Percentiles rank a stretch among this genome's conserved stretches.
phyloP scores from a whole-genome alignment of 768 basidiomycete species.

The Antrodiella citrinella region DNA sequence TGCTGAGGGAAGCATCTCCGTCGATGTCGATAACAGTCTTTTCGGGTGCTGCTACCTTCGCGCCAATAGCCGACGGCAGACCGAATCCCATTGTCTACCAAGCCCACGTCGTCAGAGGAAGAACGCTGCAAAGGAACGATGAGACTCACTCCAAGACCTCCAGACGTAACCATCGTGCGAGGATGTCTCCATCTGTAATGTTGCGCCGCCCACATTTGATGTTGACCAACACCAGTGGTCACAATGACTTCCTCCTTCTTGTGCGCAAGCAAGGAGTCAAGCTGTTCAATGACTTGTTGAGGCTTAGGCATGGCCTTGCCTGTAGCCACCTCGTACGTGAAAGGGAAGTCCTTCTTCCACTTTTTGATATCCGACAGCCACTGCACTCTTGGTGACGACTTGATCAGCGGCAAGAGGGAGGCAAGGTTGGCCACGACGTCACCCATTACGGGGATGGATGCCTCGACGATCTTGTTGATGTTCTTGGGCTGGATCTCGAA shows the following conservation, averaged over 20 bases:
- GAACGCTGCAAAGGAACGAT: slow-evolving; percentile 6
- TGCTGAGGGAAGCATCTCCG: slow-evolving; percentile 96
- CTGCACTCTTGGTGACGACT: slow-evolving; percentile 48
- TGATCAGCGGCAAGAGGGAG: slow-evolving; percentile 74
- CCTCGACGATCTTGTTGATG: slow-evolving; percentile 97
- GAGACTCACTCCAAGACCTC: slow-evolving; percentile 80
- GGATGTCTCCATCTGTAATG: slow-evolving; percentile 88
- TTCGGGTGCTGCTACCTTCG: slow-evolving; percentile 90
- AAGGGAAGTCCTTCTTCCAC: slow-evolving; percentile 89
- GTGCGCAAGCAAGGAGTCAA: slow-evolving; percentile 71
- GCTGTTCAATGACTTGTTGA: slow-evolving; percentile 92
- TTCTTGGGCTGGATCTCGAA: slow-evolving; percentile 99
- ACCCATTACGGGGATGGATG: slow-evolving; percentile 87
- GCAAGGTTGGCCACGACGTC: slow-evolving; percentile 84
- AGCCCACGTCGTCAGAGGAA: slow-evolving; percentile 1
- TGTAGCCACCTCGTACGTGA: slow-evolving; percentile 66
- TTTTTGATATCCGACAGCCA: slow-evolving; percentile 80
- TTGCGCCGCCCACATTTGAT: slow-evolving; percentile 99
- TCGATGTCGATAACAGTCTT: slow-evolving; percentile 96
- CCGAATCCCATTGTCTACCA: slow-evolving; percentile 96
- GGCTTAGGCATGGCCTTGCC: slow-evolving; percentile 74
- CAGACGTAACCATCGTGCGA: slow-evolving; percentile 83
- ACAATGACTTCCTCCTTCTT: slow-evolving; percentile 84
- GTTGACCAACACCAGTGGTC: slow-evolving; percentile 94
- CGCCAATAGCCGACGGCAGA: slow-evolving; percentile 88